Evolutionary conservation across 1,139 yeast genomes (phyloP).

Genomic region (Casaregolazyma lundiana): DNA sequence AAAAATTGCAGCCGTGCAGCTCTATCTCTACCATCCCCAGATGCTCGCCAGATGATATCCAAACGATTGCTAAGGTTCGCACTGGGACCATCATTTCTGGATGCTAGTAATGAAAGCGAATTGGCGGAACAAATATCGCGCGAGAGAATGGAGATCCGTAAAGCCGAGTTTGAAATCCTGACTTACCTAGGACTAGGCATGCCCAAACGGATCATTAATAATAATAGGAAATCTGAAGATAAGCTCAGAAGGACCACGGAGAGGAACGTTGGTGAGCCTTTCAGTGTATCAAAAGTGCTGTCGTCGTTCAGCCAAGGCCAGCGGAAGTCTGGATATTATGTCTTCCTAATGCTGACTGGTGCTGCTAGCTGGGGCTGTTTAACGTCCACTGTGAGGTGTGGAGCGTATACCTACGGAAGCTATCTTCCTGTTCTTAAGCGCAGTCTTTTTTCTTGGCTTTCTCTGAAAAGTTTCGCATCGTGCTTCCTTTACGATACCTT

Average conservation of each 20-base stretch:
- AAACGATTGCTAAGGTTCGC: constrained; percentile 27
- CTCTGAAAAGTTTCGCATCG: constrained; percentile 3
- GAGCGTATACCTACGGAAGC: neutral
- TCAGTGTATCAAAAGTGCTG: neutral
- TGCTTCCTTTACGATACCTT: neutral
- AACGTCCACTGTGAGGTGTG: constrained; percentile 4
- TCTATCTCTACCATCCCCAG: neutral
- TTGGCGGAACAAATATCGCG: constrained; percentile 14
- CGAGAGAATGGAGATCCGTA: constrained; percentile 10
- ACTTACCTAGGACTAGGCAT: constrained; percentile 13
- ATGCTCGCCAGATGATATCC: constrained; percentile 21
- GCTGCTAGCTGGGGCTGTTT: constrained; percentile 4
- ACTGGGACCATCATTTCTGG: constrained; percentile 28
- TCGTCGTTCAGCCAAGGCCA: neutral
- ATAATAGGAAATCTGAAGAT: neutral
- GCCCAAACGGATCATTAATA: constrained; percentile 2
- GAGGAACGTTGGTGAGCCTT: neutral
- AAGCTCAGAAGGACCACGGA: neutral
- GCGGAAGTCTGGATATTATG: neutral
- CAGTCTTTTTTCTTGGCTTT: neutral
- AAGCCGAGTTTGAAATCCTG: constrained; percentile 17
- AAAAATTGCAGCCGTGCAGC: constrained; percentile 6
- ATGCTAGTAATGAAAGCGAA: constrained; percentile 14
- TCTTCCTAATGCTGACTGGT: constrained; percentile 3
- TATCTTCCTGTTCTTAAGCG: neutral